Evolutionary conservation across 441 rosid genomes (phyloP).

Genomic region (Melastoma candidum): DNA sequence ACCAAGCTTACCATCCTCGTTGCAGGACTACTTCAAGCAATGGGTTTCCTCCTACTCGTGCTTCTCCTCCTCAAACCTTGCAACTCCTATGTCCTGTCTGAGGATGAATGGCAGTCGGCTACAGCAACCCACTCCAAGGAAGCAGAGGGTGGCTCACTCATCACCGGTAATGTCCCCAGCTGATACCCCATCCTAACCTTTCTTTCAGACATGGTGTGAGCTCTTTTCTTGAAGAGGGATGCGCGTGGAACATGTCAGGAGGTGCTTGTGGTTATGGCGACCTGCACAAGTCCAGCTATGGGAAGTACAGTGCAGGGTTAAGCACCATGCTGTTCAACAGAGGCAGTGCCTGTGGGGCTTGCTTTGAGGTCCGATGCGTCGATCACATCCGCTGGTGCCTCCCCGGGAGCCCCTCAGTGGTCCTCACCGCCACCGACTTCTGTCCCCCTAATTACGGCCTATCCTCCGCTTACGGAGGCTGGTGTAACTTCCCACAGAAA

Average conservation of each 20-base stretch:
- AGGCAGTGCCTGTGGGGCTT: constrained; percentile 83
- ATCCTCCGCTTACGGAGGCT: constrained; percentile 73
- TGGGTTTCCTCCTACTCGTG: constrained; percentile 1
- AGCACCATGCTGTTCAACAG: constrained; percentile 69
- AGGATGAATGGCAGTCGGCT: constrained; percentile 5
- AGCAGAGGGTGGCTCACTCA: constrained; percentile 4
- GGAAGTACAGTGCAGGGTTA: constrained; percentile 62
- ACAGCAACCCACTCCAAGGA: constrained; percentile 10
- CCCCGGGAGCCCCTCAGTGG: constrained; percentile 72
- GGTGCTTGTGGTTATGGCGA: constrained; percentile 95
- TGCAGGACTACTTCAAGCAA: no score
- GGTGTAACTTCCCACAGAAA: constrained; percentile 86
- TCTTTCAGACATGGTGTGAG: neutral
- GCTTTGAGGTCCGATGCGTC: constrained; percentile 81
- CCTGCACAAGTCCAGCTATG: constrained; percentile 58
- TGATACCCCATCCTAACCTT: neutral
- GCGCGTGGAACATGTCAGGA: constrained; percentile 1
- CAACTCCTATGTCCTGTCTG: constrained; percentile 25
- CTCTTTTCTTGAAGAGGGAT: no score
- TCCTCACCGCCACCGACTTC: constrained; percentile 85
- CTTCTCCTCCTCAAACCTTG: neutral
- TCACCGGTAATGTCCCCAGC: constrained; percentile 5
- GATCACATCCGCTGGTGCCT: constrained; percentile 79
- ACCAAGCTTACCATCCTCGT: constrained; percentile 15
- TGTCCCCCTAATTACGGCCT: constrained; percentile 89